Conservation (phyloP, 768 basidiomycete species). For the Cystoderma amianthinum region DNA sequence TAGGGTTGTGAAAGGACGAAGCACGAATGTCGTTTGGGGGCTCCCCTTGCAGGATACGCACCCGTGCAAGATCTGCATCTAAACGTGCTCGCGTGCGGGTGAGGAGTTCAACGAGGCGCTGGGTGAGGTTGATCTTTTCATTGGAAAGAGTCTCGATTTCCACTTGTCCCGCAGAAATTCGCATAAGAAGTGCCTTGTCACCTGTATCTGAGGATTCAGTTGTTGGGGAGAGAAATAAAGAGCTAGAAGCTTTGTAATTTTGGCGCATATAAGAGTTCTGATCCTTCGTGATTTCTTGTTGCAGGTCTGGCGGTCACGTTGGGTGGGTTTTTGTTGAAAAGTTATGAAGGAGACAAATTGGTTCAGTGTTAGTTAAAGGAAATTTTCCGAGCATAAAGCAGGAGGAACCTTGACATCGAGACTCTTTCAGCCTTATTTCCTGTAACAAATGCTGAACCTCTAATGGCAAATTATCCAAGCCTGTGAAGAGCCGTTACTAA, state of each 20-base stretch:
- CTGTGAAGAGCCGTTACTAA: constrained; percentile 16
- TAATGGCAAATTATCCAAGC: constrained; percentile 38
- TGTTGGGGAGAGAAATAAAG: constrained; percentile 8
- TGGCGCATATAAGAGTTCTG: constrained; percentile 30
- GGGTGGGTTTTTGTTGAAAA: not conserved
- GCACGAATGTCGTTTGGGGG: constrained; percentile 14
- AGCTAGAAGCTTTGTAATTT: constrained; percentile 14
- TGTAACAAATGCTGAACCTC: constrained; percentile 39
- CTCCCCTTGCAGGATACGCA: constrained; percentile 32
- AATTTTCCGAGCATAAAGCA: too few species aligned
- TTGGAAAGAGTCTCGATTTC: constrained; percentile 27
- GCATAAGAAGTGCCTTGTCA: constrained; percentile 21
- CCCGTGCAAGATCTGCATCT: constrained; percentile 32
- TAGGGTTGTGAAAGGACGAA: not conserved
- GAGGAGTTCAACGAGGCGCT: constrained; percentile 34
- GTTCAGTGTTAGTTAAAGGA: too few species aligned
- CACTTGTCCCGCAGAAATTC: constrained; percentile 25
- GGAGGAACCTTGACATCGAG: constrained; percentile 26
- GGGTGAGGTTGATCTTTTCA: constrained; percentile 31
- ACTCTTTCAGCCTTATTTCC: constrained; percentile 37
- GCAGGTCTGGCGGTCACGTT: constrained; percentile 25
- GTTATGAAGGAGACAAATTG: not conserved
- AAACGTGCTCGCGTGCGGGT: constrained; percentile 31
- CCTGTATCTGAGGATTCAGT: constrained; percentile 6
- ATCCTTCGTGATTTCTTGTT: constrained; percentile 30